A percentile compares a stretch with the other conserved stretches of the same genome.
phyloP scores from a whole-genome alignment of 2,329 filamentous ascomycete species.

The Penicillium nordicum region DNA sequence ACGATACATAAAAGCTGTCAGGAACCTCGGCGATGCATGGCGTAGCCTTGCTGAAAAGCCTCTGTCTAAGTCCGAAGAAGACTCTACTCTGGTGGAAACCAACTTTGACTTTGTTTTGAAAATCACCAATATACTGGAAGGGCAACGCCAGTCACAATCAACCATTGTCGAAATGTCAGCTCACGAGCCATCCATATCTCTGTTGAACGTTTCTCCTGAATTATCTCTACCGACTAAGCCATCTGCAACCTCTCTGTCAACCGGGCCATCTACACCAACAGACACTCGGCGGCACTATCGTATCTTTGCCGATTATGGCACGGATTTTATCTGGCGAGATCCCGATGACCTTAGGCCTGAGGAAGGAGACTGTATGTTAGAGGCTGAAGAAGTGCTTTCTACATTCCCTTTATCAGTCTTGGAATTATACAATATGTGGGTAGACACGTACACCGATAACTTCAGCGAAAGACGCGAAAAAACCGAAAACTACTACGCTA shows the following conservation, averaged over 20 bases:
- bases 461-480: constrained; percentile 12
- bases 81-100: constrained; percentile 8
- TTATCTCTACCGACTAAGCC: too few species aligned
- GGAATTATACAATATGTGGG: constrained; percentile 17
- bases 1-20: neutral
- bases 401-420: constrained; percentile 9
- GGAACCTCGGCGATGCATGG: constrained; percentile 14
- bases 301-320: constrained; percentile 20
- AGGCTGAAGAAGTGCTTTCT: constrained; percentile 4
- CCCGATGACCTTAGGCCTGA: constrained; percentile 6
- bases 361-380: neutral
- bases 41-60: constrained; percentile 9
- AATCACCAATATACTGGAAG: constrained; percentile 5
- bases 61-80: neutral
- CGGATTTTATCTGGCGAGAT: constrained; percentile 17
- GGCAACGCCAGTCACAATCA: neutral
- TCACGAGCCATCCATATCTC: neutral
- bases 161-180: constrained; percentile 6
- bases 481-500: constrained; percentile 4
- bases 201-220: too few species aligned
- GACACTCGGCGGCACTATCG: constrained; percentile 12
- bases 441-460: constrained; percentile 11
- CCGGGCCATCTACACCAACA: too few species aligned
- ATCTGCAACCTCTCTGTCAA: too few species aligned
- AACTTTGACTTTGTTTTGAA: constrained; percentile 14